Percentiles rank a stretch among this genome's conserved stretches.
Conservation (phyloP, 345 rosid genomes). For the Boechera divaricarpa region DNA sequence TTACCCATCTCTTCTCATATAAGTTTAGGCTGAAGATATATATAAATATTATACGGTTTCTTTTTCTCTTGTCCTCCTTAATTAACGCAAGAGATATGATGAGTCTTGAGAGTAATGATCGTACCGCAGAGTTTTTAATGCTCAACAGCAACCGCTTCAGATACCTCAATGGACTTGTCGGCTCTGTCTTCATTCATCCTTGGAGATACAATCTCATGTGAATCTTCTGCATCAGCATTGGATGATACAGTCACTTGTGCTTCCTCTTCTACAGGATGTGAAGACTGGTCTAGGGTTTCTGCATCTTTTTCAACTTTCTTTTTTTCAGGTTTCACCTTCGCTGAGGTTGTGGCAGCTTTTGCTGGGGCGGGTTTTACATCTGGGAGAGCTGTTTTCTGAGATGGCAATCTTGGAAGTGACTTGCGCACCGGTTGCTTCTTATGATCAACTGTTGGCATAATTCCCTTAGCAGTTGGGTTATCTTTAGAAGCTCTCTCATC, state of each 20-base stretch:
- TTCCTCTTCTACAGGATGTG: constrained; percentile 46
- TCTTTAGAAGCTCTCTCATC: constrained; percentile 60
- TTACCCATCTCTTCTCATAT: constrained; percentile 39
- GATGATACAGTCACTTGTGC: constrained; percentile 37
- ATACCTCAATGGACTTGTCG: constrained; percentile 42
- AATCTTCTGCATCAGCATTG: constrained; percentile 40
- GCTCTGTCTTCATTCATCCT: constrained; percentile 49
- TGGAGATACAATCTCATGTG: constrained; percentile 37
- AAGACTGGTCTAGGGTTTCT: constrained; percentile 42
- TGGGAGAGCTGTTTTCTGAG: constrained; percentile 64
- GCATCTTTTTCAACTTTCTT: constrained; percentile 48
- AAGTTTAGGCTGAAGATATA: constrained; percentile 39
- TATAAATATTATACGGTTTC: constrained; percentile 37
- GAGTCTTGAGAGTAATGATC: constrained; percentile 29
- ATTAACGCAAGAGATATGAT: constrained; percentile 38
- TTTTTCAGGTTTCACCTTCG: constrained; percentile 50
- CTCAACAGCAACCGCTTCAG: constrained; percentile 51
- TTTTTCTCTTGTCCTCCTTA: constrained; percentile 38
- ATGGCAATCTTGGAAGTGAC: constrained; percentile 92
- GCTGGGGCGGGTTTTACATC: constrained; percentile 44
- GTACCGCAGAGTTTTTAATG: constrained; percentile 30
- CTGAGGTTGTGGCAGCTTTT: constrained; percentile 33
- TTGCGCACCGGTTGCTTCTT: constrained; percentile 71
- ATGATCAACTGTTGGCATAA: constrained; percentile 48
- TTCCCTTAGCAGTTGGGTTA: constrained; percentile 52